These are phyloP conservation scores for Lunularia cruciata DNA, from an alignment of 225 moss, liverwort and hornwort genomes.

Conservation along the genomic window DNA sequence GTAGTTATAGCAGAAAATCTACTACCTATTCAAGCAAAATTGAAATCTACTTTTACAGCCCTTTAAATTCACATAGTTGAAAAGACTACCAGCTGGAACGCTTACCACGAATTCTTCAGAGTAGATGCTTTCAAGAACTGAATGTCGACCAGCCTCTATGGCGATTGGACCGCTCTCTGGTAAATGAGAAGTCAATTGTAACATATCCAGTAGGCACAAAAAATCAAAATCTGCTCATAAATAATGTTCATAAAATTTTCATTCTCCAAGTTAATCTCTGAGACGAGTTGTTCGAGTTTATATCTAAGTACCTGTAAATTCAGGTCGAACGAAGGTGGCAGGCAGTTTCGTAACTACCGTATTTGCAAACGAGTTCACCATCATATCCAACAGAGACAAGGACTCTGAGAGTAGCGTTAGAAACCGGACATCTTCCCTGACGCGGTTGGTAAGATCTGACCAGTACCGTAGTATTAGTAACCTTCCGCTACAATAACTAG, in stretches of 20 bases:
- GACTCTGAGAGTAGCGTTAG: conserved; percentile 83
- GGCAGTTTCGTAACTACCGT: conserved; percentile 57
- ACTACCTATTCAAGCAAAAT: not conserved
- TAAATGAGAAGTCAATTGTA: not conserved
- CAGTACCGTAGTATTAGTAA: too few species aligned
- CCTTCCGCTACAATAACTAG: too few species aligned
- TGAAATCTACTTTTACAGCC: too few species aligned
- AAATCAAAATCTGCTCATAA: too few species aligned
- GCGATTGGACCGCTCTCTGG: conserved; percentile 83
- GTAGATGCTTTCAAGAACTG: conserved; percentile 67
- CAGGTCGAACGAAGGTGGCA: conserved; percentile 70
- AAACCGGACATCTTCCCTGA: conserved; percentile 62
- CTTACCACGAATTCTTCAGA: conserved; percentile 85
- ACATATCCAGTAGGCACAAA: too few species aligned
- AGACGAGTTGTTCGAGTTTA: too few species aligned
- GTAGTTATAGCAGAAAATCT: not conserved
- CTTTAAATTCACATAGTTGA: not conserved
- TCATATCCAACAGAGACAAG: conserved; percentile 88
- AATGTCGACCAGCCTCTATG: conserved; percentile 92
- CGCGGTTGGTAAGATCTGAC: conserved; percentile 60
- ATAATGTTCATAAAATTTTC: too few species aligned
- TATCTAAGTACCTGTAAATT: conserved; percentile 63
- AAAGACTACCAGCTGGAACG: not conserved
- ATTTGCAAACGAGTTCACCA: conserved; percentile 87
- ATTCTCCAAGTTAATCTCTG: too few species aligned